Evolutionary conservation across 257 asterid species (phyloP).

Genomic region (Oldenlandia corymbosa): DNA sequence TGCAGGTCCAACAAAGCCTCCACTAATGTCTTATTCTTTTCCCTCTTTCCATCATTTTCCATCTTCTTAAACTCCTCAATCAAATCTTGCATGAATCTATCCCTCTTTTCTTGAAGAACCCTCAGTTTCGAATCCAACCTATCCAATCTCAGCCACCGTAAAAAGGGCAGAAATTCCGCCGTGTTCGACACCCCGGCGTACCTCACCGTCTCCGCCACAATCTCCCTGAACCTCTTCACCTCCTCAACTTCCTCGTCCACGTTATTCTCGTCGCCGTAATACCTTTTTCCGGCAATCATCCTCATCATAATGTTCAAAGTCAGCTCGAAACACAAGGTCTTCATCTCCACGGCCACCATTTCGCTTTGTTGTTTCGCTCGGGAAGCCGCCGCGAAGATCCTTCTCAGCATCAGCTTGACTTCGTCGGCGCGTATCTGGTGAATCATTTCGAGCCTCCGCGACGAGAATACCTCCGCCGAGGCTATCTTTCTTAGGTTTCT

Average conservation of each 20-base stretch:
- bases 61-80: slow-evolving; percentile 8
- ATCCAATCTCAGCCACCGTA: slow-evolving; percentile 18
- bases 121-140: slow-evolving; percentile 11
- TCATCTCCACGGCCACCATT: slow-evolving; percentile 47
- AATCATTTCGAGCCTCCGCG: slow-evolving; percentile 47
- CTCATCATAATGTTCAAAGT: slow-evolving; percentile 30
- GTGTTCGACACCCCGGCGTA: slow-evolving; percentile 6
- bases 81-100: slow-evolving; percentile 11
- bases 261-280: slow-evolving; percentile 28
- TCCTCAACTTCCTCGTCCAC: slow-evolving; percentile 15
- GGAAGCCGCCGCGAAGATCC: slow-evolving; percentile 20
- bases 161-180: slow-evolving; percentile 22
- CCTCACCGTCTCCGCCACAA: slow-evolving; percentile 15
- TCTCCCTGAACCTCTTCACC: slow-evolving; percentile 14
- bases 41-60: background rate
- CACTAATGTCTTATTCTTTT: slow-evolving; percentile 15
- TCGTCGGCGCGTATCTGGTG: slow-evolving; percentile 51
- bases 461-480: slow-evolving; percentile 42
- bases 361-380: slow-evolving; percentile 11
- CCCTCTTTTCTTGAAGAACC: no score
- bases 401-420: slow-evolving; percentile 30
- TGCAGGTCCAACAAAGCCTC: slow-evolving; percentile 23
- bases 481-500: slow-evolving; percentile 48
- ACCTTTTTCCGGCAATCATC: slow-evolving; percentile 31
- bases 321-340: slow-evolving; percentile 24